Evolutionary conservation across 495 filamentous ascomycete genomes (phyloP), one percentile per base, ranked within the genome.

Genomic region (Penicillium riverlandense): DNA sequence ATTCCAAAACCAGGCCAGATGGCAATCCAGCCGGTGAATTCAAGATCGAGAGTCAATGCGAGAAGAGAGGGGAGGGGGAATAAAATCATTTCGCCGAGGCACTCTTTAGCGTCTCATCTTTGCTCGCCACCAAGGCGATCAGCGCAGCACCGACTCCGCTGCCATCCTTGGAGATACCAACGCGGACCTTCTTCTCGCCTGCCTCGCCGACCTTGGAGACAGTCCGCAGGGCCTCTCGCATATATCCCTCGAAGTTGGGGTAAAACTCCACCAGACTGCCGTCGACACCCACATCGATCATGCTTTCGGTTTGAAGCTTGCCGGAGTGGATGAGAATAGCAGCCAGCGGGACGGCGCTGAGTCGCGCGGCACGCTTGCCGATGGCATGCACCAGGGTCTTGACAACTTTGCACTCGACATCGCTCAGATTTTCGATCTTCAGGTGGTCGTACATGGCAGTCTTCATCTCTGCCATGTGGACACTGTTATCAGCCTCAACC

Each of bases 161-260:
- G 38, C 90, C 90, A 67, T 96, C 90, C 76, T 92, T 91, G 41
- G 90, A 90, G 63, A 96, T 88, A 10, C 89, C 90, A 53, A 96
- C 95, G 35, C 86, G 74, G 48, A 96, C 78, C 62, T 79, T 83
- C 63, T 84, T 81, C 42, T 91, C 87, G 8, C 87, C 86, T 9
- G 74, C 70, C 9, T 58, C 62, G 9, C 89, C 90, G 52, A 95
- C 81, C 43, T 82, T 76, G 28, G 82, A 72, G 12, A 95, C 75
- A 43, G 76, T 76, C 15, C 79, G 66, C 41, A 96, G 61, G 16
- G 85, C 85, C 52, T 89, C 85, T 16, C 82, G 79, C 57, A 96
- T 76, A 63, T 86, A 77, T 13, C 78, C 80, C 52, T 90, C 79
- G 61, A 95, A 96, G 49, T 79, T 79, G 16, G 90, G 90, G 65